A percentile compares a stretch with the other conserved stretches of the same genome.
phyloP scores from a whole-genome alignment of 1,284 basidiomycete species.

The Leccinum insolens region DNA sequence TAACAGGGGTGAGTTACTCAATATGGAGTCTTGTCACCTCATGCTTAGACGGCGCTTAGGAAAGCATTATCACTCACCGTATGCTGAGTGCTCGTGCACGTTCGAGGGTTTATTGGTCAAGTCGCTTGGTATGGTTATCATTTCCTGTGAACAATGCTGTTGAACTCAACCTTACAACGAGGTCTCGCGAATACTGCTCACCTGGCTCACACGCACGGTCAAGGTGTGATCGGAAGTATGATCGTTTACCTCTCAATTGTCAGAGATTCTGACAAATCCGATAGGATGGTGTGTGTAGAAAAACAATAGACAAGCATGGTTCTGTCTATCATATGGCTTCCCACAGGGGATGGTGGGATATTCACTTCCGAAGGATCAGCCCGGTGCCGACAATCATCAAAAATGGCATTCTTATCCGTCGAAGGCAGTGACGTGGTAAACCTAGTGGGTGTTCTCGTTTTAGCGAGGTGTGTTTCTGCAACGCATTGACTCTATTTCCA shows the following conservation, averaged over 20 bases:
- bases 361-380: slow-evolving; percentile 13
- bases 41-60: slow-evolving; percentile 38
- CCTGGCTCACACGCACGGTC: slow-evolving; percentile 66
- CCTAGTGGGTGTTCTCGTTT: slow-evolving; percentile 38
- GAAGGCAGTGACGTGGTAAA: slow-evolving; percentile 54
- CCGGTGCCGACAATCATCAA: slow-evolving; percentile 18
- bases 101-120: slow-evolving; percentile 76
- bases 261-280: slow-evolving; percentile 15
- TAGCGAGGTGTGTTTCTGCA: slow-evolving; percentile 12
- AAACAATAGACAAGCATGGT: slow-evolving; percentile 67
- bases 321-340: slow-evolving; percentile 75
- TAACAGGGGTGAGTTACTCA: slow-evolving; percentile 57
- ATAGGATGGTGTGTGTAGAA: slow-evolving; percentile 72
- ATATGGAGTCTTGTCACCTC: slow-evolving; percentile 11
- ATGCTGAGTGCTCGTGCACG: slow-evolving; percentile 57
- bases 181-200: slow-evolving; percentile 67
- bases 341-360: slow-evolving; percentile 59
- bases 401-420: slow-evolving; percentile 57
- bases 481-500: slow-evolving; percentile 29
- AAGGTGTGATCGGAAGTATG: slow-evolving; percentile 76
- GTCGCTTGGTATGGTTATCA: slow-evolving; percentile 63
- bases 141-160: slow-evolving; percentile 5
- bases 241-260: slow-evolving; percentile 23
- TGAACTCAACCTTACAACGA: slow-evolving; percentile 30
- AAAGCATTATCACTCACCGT: slow-evolving; percentile 61